These are phyloP conservation scores for Trapa bicornis DNA, from an alignment of 345 rosid species.

Conservation along the genomic window DNA sequence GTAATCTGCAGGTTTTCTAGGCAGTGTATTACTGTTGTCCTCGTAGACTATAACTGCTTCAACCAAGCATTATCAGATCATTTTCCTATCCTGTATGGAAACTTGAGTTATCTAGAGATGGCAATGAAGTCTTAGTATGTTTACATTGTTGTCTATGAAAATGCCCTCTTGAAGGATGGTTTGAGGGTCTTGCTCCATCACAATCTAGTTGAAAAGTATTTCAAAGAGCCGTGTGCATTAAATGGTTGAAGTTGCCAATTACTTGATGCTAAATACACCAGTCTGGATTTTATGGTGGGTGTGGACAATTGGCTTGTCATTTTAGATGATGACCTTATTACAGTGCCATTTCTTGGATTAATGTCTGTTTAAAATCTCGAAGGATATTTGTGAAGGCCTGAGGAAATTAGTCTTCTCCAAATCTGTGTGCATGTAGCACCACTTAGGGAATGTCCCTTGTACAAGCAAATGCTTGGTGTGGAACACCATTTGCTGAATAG, in stretches of 20 bases:
- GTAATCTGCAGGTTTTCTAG: not conserved
- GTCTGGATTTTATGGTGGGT: not conserved
- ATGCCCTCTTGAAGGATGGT: conserved; percentile 5
- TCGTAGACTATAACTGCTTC: not conserved
- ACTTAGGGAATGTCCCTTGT: not conserved
- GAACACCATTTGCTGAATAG: not conserved
- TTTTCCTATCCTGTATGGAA: conserved; percentile 8
- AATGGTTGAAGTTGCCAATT: not conserved
- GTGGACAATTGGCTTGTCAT: not conserved
- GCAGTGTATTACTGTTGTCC: not conserved
- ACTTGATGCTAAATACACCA: not conserved
- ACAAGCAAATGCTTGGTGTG: not conserved
- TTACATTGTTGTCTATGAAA: conserved; percentile 10
- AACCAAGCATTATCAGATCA: not conserved
- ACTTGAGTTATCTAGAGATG: conserved; percentile 8
- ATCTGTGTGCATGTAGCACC: not conserved
- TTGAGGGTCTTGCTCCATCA: not conserved
- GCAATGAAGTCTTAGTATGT: conserved; percentile 1
- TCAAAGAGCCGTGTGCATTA: not conserved
- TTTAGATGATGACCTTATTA: not conserved
- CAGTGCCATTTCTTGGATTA: not conserved
- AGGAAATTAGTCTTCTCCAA: not conserved
- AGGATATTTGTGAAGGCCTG: not conserved
- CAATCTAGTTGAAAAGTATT: not conserved
- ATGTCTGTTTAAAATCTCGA: not conserved